A percentile compares a stretch with the other conserved stretches of the same genome.
Conservation (phyloP, 169 alveolate species). For the Plasmodium cynomolgi region DNA sequence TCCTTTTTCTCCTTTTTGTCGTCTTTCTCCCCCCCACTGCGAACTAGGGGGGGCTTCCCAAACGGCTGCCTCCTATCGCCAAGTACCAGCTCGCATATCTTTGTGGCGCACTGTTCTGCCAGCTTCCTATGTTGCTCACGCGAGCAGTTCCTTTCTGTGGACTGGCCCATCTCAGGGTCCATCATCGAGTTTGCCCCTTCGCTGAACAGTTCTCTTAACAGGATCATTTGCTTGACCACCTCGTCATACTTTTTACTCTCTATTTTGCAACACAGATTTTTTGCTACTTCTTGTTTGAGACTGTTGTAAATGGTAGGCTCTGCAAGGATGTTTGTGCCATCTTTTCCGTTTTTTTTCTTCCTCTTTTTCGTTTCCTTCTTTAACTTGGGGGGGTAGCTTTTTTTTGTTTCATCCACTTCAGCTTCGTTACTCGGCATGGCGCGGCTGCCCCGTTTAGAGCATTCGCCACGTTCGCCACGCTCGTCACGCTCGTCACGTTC, state of each 20-base stretch:
- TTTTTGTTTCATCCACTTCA: background rate
- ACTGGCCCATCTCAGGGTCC: background rate
- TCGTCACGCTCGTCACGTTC: background rate
- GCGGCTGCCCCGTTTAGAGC: background rate
- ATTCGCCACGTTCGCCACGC: background rate
- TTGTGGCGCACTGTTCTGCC: too few species aligned
- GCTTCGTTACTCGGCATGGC: background rate
- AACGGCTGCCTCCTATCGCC: too few species aligned
- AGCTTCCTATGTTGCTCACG: too few species aligned
- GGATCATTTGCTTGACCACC: background rate
- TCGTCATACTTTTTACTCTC: background rate
- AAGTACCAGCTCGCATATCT: too few species aligned
- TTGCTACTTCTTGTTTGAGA: background rate
- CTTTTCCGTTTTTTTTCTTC: background rate
- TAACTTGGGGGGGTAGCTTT: background rate
- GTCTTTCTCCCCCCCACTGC: too few species aligned
- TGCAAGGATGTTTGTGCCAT: background rate
- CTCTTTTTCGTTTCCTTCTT: background rate
- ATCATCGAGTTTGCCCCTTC: background rate
- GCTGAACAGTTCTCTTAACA: background rate
- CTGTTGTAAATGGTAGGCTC: background rate
- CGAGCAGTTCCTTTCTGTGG: background rate
- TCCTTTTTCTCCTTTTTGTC: too few species aligned
- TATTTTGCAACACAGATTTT: background rate
- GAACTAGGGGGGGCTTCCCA: too few species aligned